Percentiles rank a stretch among this genome's conserved stretches.
phyloP scores from a whole-genome alignment of 768 basidiomycete species.

The Xanthoconium purpureum region DNA sequence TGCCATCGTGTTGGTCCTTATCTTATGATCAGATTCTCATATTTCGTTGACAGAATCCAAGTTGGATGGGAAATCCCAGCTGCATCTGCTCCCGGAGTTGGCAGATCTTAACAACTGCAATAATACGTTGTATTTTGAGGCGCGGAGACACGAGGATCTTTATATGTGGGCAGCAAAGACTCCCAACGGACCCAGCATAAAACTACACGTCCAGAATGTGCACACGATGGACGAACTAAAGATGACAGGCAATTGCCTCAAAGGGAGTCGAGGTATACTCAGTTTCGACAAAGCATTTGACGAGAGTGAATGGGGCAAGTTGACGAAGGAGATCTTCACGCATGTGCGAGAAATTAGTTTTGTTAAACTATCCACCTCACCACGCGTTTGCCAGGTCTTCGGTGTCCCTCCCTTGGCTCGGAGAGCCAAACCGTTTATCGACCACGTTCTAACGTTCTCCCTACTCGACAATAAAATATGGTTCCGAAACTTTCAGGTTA shows the following conservation, averaged over 20 bases:
- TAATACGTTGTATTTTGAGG: conserved; percentile 96
- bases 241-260: conserved; percentile 98
- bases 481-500: conserved; percentile 98
- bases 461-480: conserved; percentile 94
- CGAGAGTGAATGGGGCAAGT: conserved; percentile 76
- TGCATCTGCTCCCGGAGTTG: conserved; percentile 90
- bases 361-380: conserved; percentile 1
- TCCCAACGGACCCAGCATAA: conserved; percentile 95
- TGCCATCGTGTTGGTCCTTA: conserved; percentile 26
- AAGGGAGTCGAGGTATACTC: conserved; percentile 88
- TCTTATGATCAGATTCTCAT: neutral
- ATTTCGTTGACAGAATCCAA: conserved; percentile 70
- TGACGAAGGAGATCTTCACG: conserved; percentile 92
- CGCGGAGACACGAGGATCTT: conserved; percentile 90
- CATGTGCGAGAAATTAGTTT: conserved; percentile 55
- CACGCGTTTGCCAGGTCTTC: conserved; percentile 65
- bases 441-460: conserved; percentile 96
- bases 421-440: conserved; percentile 93
- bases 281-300: conserved; percentile 93
- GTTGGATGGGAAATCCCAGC: conserved; percentile 93
- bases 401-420: conserved; percentile 90
- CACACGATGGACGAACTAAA: conserved; percentile 99
- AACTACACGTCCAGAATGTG: conserved; percentile 96
- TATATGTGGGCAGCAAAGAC: conserved; percentile 97
- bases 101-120: conserved; percentile 98